Base-by-base conservation (phyloP, 202 grass and related monocot species). In the Carex arenaria region DNA sequence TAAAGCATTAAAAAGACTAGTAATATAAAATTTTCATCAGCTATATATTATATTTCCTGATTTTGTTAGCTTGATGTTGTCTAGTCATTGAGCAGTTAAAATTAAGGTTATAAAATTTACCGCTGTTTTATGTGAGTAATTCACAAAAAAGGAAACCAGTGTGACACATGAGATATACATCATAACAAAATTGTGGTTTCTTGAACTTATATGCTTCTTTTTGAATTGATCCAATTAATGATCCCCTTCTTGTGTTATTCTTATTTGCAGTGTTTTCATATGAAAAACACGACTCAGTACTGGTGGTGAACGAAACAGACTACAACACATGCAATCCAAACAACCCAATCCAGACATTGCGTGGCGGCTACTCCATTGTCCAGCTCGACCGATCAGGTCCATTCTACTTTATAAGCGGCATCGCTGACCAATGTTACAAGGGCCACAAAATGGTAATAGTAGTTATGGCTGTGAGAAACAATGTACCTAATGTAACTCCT, bases 381-480 rank as follows among this genome's bases (percentile, higher is more conserved):
- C 79, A 9, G 67, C 86, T 98, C 57, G 83, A 93, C 54, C 83
- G 88, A 54, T 78, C 89, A 8, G 95, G 89, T 4, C 61, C 84
- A 28, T 95, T 98, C 83, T 93, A 83, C 91, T 98, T 98, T 88
- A 86, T 98, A 86, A 93, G 91, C 83, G 84, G 89, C 57, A 85
- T 52, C 43, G 45, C 84, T 28, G 71, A 80, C 69, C 51, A 36
- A 51, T 98, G 95, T 87, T 79, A 86, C 51, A 91, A 91, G 53
- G 91, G 84, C 1, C 87, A 92, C 76, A 98, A 98, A 75, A 68
- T 98, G 65, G 83, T 89, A 63, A 60, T 95, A 63, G 67, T 92
- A 73, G 91, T 98, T 26, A 86, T 98, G 90, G 84, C 92, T 20
- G 14, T 66, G 47, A 64, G 62, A 82, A 82, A 14, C 23, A 52